Conservation (phyloP, 257 asterid genomes). For the Oldenlandia corymbosa region DNA sequence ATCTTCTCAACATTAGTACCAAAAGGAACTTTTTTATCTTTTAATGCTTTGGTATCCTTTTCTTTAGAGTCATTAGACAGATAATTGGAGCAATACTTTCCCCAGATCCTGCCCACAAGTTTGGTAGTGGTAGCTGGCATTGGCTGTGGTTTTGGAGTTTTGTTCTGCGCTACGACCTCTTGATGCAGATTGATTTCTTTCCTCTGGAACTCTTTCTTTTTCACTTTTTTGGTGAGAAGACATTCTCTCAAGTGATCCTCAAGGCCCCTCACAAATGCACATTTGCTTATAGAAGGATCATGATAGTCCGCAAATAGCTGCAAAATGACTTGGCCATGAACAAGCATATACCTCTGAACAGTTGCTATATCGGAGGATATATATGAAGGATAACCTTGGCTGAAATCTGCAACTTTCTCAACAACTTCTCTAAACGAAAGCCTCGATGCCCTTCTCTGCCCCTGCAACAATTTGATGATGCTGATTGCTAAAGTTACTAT, state of each 20-base stretch:
- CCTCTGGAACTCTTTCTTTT: slow-evolving; percentile 2
- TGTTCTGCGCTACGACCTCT: neutral
- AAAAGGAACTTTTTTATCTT: neutral
- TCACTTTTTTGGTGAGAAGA: neutral
- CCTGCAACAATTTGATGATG: slow-evolving; percentile 12
- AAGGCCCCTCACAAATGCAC: slow-evolving; percentile 18
- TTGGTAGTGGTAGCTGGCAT: slow-evolving; percentile 19
- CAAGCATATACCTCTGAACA: slow-evolving; percentile 14
- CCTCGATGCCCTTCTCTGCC: slow-evolving; percentile 20
- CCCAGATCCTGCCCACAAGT: slow-evolving; percentile 14
- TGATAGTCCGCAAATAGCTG: slow-evolving; percentile 14
- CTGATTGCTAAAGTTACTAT: slow-evolving; percentile 5
- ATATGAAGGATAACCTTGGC: slow-evolving; percentile 5
- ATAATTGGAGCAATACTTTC: neutral
- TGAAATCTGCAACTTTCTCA: slow-evolving; percentile 18
- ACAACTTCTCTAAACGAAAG: slow-evolving; percentile 15
- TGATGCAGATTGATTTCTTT: slow-evolving; percentile 3
- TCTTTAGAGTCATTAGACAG: neutral
- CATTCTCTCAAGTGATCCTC: slow-evolving; percentile 7
- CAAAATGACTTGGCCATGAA: slow-evolving; percentile 17
- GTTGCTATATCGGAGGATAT: slow-evolving; percentile 15
- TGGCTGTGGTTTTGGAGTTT: neutral
- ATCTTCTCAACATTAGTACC: slow-evolving; percentile 1
- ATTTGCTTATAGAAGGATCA: slow-evolving; percentile 14
- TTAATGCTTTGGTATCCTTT: neutral